Conservation (phyloP, 306 rosid species). For the Rubus idaeus region DNA sequence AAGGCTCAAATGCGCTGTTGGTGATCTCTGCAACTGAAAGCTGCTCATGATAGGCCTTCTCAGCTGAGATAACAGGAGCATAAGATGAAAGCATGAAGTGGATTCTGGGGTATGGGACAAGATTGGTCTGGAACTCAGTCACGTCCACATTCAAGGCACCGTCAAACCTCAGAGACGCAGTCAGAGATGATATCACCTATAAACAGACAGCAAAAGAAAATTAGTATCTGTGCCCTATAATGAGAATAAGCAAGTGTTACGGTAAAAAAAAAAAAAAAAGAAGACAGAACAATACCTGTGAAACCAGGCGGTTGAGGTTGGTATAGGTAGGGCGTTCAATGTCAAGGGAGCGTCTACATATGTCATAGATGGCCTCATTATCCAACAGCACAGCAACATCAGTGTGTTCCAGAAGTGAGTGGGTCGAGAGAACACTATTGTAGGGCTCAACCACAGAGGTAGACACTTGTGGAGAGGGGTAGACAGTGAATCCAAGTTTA, state of each 20-base stretch:
- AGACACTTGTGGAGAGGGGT: conserved; percentile 80
- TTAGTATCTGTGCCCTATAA: background rate
- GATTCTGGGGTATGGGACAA: conserved; percentile 84
- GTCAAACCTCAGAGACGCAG: conserved; percentile 74
- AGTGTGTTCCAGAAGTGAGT: conserved; percentile 77
- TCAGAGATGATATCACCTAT: conserved; percentile 75
- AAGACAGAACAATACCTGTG: conserved; percentile 48
- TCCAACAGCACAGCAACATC: conserved; percentile 81
- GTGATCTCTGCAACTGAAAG: conserved; percentile 83
- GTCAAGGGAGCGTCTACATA: conserved; percentile 83
- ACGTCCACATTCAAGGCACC: conserved; percentile 85
- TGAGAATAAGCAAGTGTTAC: background rate
- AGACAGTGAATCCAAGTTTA: conserved; percentile 80
- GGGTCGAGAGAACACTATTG: conserved; percentile 82
- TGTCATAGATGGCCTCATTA: conserved; percentile 76
- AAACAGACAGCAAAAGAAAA: background rate
- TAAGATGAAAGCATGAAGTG: conserved; percentile 86
- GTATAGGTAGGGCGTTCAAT: conserved; percentile 82
- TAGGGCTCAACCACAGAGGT: conserved; percentile 89
- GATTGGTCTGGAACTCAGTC: conserved; percentile 78
- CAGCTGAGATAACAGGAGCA: conserved; percentile 84
- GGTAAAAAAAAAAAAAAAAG: background rate
- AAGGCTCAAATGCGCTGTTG: conserved; percentile 76
- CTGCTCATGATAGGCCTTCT: conserved; percentile 79
- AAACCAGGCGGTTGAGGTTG: conserved; percentile 74